phyloP scores from a whole-genome alignment of 164 flowering plant species.

The Hamamelis virginiana region DNA sequence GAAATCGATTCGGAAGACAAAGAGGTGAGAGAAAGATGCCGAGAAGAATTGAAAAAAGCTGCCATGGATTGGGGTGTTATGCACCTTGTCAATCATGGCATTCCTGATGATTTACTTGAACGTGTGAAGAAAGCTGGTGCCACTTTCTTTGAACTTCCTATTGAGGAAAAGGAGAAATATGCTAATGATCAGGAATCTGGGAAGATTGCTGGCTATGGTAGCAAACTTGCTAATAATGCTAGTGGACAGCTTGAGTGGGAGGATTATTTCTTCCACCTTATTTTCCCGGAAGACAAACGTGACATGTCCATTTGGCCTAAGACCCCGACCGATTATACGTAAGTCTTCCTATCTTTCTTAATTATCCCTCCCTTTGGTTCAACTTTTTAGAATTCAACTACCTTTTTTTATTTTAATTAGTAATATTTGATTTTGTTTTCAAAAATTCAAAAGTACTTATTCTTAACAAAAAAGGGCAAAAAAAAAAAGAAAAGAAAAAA shows the following conservation, averaged over 20 bases:
- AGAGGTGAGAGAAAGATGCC: slow-evolving; percentile 34
- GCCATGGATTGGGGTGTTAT: slow-evolving; percentile 82
- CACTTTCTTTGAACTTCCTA: slow-evolving; percentile 65
- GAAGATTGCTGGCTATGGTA: slow-evolving; percentile 84
- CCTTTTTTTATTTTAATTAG: too few species aligned
- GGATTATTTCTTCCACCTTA: slow-evolving; percentile 85
- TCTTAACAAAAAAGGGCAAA: too few species aligned
- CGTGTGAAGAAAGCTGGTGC: slow-evolving; percentile 63
- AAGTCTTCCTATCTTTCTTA: slow-evolving; percentile 19
- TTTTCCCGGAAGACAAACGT: slow-evolving; percentile 71
- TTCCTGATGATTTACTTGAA: slow-evolving; percentile 50
- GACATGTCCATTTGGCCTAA: slow-evolving; percentile 85
- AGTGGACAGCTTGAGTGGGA: slow-evolving; percentile 95
- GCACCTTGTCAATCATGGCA: slow-evolving; percentile 88
- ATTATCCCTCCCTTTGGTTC: not conserved
- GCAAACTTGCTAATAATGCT: slow-evolving; percentile 83
- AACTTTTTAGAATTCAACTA: too few species aligned
- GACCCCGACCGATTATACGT: slow-evolving; percentile 70
- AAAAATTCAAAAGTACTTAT: too few species aligned
- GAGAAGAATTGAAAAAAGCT: slow-evolving; percentile 57
- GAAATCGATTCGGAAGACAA: slow-evolving; percentile 51
- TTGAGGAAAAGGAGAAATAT: slow-evolving; percentile 83
- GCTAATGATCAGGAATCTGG: slow-evolving; percentile 80
- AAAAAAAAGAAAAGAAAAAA: too few species aligned
- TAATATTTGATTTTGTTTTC: too few species aligned